phyloP scores from a whole-genome alignment of 805 yeast species.

The Candida ovalis region DNA sequence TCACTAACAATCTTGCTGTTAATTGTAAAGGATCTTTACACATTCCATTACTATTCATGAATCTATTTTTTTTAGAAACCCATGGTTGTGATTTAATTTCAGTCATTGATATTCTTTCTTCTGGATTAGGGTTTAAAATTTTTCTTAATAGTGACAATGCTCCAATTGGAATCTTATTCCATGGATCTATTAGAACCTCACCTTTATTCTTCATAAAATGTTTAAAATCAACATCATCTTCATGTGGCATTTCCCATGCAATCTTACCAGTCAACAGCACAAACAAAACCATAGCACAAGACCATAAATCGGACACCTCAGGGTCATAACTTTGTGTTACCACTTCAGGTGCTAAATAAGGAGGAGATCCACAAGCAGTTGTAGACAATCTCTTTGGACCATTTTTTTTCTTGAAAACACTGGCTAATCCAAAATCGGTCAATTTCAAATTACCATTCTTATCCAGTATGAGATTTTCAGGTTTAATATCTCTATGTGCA shows the following conservation, averaged over 20 bases:
- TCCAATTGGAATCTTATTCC: constrained; percentile 49
- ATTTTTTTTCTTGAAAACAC: constrained; percentile 46
- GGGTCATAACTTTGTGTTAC: constrained; percentile 49
- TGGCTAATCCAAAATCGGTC: constrained; percentile 77
- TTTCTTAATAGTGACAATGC: constrained; percentile 50
- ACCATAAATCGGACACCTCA: constrained; percentile 61
- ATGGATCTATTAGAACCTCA: constrained; percentile 43
- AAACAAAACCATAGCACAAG: constrained; percentile 61
- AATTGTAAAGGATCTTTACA: constrained; percentile 51
- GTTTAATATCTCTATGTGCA: constrained; percentile 66
- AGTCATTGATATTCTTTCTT: constrained; percentile 38
- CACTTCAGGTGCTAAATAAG: constrained; percentile 78
- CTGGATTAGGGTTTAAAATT: constrained; percentile 47
- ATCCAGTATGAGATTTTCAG: constrained; percentile 65
- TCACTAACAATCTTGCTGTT: constrained; percentile 48
- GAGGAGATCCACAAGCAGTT: constrained; percentile 69
- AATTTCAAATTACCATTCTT: constrained; percentile 60
- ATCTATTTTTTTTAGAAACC: constrained; percentile 42
- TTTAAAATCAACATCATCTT: constrained; percentile 42
- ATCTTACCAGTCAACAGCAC: constrained; percentile 63
- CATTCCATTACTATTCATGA: constrained; percentile 42
- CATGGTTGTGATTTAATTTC: constrained; percentile 51
- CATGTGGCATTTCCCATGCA: constrained; percentile 68
- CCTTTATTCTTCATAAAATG: constrained; percentile 40
- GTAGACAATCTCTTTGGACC: constrained; percentile 45